phyloP scores from a whole-genome alignment of 2,329 filamentous ascomycete genomes.

The Pleomassaria siparia region DNA sequence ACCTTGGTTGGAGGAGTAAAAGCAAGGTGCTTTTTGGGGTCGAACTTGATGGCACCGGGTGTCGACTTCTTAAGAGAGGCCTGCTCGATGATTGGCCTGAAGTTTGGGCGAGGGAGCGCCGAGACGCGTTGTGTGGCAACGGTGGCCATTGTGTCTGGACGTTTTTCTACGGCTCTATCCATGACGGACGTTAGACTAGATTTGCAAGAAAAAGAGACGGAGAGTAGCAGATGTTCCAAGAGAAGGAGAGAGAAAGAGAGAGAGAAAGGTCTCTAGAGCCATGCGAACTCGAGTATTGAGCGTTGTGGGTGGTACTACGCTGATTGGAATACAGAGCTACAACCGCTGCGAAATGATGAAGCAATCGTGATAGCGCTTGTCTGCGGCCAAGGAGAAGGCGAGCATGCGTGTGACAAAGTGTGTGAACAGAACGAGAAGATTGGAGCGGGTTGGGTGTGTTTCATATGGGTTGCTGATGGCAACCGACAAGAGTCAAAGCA shows the following conservation, averaged over 20 bases:
- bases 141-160: conserved; percentile 24
- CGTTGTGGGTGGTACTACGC: neutral
- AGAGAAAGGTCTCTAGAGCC: neutral
- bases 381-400: neutral
- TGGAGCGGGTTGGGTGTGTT: neutral
- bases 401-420: neutral
- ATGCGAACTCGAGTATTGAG: neutral
- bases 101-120: conserved; percentile 31
- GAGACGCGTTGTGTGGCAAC: conserved; percentile 32
- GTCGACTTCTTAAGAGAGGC: conserved; percentile 16
- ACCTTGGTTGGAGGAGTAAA: conserved; percentile 55
- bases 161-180: conserved; percentile 3
- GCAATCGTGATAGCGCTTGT: neutral
- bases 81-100: conserved; percentile 38
- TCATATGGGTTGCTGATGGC: neutral
- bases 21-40: conserved; percentile 57
- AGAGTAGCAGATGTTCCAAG: neutral
- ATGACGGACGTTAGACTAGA: conserved; percentile 7
- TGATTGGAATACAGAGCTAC: neutral
- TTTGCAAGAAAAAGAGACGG: neutral
- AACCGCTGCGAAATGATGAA: neutral
- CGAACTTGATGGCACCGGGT: conserved; percentile 45
- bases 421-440: neutral
- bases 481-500: conserved; percentile 3
- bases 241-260: neutral